Evolutionary conservation across 192 early-diverging fungal genomes (phyloP).

Genomic region (Coemansia sp.): DNA sequence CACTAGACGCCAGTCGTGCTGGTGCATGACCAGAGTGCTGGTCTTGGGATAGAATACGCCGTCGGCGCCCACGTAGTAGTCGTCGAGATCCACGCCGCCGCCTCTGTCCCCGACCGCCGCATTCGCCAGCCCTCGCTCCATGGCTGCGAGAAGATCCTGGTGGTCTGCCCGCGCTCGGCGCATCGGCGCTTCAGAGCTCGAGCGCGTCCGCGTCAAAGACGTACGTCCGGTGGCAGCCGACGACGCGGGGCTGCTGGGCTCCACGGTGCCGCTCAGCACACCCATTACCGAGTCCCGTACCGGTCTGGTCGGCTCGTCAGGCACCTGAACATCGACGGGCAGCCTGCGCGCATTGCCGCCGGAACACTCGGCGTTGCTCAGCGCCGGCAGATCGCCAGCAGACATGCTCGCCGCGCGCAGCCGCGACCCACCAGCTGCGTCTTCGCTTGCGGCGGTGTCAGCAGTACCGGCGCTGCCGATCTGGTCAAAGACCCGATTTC

Average conservation of each 20-base stretch:
- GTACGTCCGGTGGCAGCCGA: conserved; percentile 9
- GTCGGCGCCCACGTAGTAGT: conserved; percentile 51
- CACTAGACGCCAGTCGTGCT: conserved; percentile 79
- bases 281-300: conserved; percentile 32
- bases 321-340: background rate
- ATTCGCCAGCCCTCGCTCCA: background rate
- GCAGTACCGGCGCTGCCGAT: background rate
- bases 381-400: conserved; percentile 3
- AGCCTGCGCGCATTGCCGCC: background rate
- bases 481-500: background rate
- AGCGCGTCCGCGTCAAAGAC: conserved; percentile 41
- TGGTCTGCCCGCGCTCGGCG: conserved; percentile 8
- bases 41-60: conserved; percentile 51
- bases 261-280: conserved; percentile 43
- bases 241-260: conserved; percentile 22
- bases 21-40: conserved; percentile 56
- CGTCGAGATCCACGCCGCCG: conserved; percentile 31
- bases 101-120: conserved; percentile 23
- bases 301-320: conserved; percentile 16
- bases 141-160: background rate
- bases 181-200: conserved; percentile 39
- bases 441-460: too few relatives aligned
- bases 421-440: background rate
- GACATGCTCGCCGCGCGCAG: conserved; percentile 22
- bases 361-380: background rate